These are phyloP conservation scores for Hyaloscypha variabilis DNA, from an alignment of 495 filamentous ascomycete species.

Conservation along the genomic window DNA sequence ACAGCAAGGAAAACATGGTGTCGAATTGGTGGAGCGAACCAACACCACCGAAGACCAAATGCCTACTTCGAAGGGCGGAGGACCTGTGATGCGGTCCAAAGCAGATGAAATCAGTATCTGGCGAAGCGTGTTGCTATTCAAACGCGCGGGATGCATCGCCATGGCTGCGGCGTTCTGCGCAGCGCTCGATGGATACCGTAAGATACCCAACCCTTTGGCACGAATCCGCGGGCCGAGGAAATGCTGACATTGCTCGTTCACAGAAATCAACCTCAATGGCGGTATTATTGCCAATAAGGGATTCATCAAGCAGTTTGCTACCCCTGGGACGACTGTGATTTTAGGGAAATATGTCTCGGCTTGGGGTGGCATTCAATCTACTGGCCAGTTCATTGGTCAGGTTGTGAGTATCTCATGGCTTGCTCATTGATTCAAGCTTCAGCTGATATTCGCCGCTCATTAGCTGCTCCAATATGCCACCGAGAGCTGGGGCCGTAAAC, in stretches of 20 bases:
- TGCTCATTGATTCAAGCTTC: not conserved
- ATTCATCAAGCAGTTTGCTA: slow-evolving; percentile 41
- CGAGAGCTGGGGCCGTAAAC: slow-evolving; percentile 36
- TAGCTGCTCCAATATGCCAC: slow-evolving; percentile 20
- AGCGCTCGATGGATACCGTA: slow-evolving; percentile 45
- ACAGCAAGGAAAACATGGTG: not conserved
- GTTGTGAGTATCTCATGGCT: slow-evolving; percentile 4
- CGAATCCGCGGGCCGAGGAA: not conserved
- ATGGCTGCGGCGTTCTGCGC: slow-evolving; percentile 44
- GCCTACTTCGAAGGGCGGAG: slow-evolving; percentile 2
- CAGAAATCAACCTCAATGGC: slow-evolving; percentile 46
- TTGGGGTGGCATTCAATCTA: slow-evolving; percentile 45
- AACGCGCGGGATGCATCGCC: slow-evolving; percentile 33
- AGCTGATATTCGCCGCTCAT: not conserved
- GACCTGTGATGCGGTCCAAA: slow-evolving; percentile 34
- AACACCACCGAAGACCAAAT: not conserved
- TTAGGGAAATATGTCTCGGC: slow-evolving; percentile 40
- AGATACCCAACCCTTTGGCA: slow-evolving; percentile 11
- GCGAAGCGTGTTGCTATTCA: slow-evolving; percentile 35
- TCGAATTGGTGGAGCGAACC: not conserved
- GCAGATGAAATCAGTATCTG: slow-evolving; percentile 38
- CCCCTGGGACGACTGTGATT: slow-evolving; percentile 37
- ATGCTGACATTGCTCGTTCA: not conserved
- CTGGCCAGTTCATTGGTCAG: slow-evolving; percentile 37
- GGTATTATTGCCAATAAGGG: slow-evolving; percentile 45